Evolutionary conservation across 257 asterid genomes (phyloP).

Genomic region (Solanum rostratum): DNA sequence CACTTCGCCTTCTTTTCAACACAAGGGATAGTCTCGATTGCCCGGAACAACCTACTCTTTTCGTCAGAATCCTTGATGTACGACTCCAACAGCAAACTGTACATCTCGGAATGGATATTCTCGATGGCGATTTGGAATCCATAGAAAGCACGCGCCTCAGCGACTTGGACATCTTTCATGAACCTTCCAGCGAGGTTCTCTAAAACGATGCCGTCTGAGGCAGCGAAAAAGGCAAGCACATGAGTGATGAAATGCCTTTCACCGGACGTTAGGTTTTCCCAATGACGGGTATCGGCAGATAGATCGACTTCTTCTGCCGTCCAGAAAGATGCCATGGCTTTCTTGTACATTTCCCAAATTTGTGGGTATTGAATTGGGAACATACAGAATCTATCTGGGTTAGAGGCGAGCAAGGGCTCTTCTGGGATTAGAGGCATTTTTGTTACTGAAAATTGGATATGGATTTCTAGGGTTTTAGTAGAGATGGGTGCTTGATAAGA

Average conservation of each 20-base stretch:
- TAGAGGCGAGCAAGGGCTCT: slow-evolving; percentile 74
- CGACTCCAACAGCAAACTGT: slow-evolving; percentile 63
- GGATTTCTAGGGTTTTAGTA: background rate
- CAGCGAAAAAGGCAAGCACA: slow-evolving; percentile 88
- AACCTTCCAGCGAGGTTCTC: slow-evolving; percentile 93
- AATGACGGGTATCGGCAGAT: slow-evolving; percentile 59
- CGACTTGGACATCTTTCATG: slow-evolving; percentile 85
- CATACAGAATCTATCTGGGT: slow-evolving; percentile 89
- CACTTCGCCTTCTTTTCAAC: slow-evolving; percentile 76
- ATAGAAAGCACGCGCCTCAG: slow-evolving; percentile 96
- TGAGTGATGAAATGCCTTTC: slow-evolving; percentile 80
- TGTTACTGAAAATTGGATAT: background rate
- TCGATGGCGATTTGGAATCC: slow-evolving; percentile 94
- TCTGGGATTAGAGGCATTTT: slow-evolving; percentile 72
- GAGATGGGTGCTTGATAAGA: background rate
- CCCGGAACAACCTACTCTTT: slow-evolving; percentile 55
- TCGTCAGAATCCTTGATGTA: slow-evolving; percentile 69
- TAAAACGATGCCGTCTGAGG: slow-evolving; percentile 89
- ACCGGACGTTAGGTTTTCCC: slow-evolving; percentile 50
- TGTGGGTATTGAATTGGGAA: slow-evolving; percentile 91
- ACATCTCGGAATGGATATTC: slow-evolving; percentile 96
- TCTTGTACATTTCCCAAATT: slow-evolving; percentile 97
- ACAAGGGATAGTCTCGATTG: slow-evolving; percentile 75
- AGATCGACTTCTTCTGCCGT: slow-evolving; percentile 93
- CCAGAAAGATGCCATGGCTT: slow-evolving; percentile 95